Evolutionary conservation across 2,329 filamentous ascomycete species (phyloP).

Genomic region (Teratosphaeria nubilosa): DNA sequence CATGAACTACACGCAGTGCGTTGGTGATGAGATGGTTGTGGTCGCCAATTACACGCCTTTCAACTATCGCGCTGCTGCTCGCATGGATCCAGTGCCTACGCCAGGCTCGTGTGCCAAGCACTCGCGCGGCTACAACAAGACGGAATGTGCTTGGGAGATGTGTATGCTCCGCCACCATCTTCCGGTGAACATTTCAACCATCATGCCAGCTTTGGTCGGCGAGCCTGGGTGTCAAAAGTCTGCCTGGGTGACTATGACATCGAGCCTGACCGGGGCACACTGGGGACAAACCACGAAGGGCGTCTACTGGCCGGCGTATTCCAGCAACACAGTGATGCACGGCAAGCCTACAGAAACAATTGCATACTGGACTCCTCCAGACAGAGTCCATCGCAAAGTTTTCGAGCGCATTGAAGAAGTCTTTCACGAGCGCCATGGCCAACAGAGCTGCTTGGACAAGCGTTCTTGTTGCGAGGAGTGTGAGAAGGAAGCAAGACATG

Average conservation of each 20-base stretch:
- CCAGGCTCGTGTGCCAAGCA: slow-evolving; percentile 1
- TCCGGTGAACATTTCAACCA: slow-evolving; percentile 1
- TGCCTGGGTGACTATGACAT: neutral
- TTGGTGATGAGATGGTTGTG: neutral
- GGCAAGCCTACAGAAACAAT: neutral
- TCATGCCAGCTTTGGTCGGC: neutral
- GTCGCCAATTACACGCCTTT: neutral
- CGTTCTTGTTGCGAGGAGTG: neutral
- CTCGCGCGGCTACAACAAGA: neutral
- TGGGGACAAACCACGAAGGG: neutral
- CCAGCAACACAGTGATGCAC: neutral
- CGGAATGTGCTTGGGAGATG: neutral
- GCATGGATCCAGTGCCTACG: neutral
- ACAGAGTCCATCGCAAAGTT: neutral
- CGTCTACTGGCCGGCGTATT: neutral
- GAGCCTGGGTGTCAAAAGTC: neutral
- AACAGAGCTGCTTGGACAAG: neutral
- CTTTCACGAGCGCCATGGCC: neutral
- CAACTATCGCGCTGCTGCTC: neutral
- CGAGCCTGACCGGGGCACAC: neutral
- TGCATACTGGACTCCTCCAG: neutral
- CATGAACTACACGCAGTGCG: neutral
- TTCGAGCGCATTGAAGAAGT: neutral
- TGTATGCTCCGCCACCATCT: slow-evolving; percentile 2
- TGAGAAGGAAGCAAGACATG: neutral